These are phyloP conservation scores for Mycosarcoma mackinlayi DNA, from an alignment of 1,284 basidiomycete genomes.

Conservation along the genomic window DNA sequence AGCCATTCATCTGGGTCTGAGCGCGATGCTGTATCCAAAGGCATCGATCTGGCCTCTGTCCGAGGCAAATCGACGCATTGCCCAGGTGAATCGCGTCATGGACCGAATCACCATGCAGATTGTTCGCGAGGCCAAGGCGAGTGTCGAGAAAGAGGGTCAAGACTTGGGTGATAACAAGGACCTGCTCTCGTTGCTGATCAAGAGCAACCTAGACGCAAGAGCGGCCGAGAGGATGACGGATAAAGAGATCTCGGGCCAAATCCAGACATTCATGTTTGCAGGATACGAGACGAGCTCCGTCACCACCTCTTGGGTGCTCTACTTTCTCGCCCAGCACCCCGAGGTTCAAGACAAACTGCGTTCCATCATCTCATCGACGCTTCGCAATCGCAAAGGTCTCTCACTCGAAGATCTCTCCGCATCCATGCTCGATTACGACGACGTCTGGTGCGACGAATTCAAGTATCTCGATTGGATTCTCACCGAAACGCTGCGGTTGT, in stretches of 20 bases:
- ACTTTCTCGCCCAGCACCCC: slow-evolving; percentile 76
- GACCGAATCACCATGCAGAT: slow-evolving; percentile 37
- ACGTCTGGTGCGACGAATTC: slow-evolving; percentile 48
- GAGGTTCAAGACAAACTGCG: slow-evolving; percentile 72
- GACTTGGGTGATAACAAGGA: slow-evolving; percentile 40
- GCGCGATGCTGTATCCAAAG: slow-evolving; percentile 26
- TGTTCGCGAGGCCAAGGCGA: slow-evolving; percentile 18
- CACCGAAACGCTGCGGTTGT: slow-evolving; percentile 57
- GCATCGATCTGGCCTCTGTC: slow-evolving; percentile 39
- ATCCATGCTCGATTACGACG: slow-evolving; percentile 34
- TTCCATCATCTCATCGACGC: neutral
- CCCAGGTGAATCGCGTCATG: slow-evolving; percentile 36
- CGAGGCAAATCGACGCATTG: slow-evolving; percentile 33
- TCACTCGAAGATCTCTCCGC: slow-evolving; percentile 31
- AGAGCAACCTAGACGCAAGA: slow-evolving; percentile 18
- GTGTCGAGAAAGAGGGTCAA: slow-evolving; percentile 20
- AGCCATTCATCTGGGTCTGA: slow-evolving; percentile 35
- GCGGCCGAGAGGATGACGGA: slow-evolving; percentile 74
- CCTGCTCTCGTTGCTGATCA: slow-evolving; percentile 36
- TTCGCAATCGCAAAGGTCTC: slow-evolving; percentile 39
- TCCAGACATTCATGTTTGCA: slow-evolving; percentile 82
- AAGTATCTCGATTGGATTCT: slow-evolving; percentile 56
- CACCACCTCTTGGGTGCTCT: slow-evolving; percentile 80
- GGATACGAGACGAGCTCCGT: slow-evolving; percentile 85
- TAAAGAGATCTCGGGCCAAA: slow-evolving; percentile 78